Base-by-base conservation (phyloP, 2,329 filamentous ascomycete species). In the Aspergillus sp. region DNA sequence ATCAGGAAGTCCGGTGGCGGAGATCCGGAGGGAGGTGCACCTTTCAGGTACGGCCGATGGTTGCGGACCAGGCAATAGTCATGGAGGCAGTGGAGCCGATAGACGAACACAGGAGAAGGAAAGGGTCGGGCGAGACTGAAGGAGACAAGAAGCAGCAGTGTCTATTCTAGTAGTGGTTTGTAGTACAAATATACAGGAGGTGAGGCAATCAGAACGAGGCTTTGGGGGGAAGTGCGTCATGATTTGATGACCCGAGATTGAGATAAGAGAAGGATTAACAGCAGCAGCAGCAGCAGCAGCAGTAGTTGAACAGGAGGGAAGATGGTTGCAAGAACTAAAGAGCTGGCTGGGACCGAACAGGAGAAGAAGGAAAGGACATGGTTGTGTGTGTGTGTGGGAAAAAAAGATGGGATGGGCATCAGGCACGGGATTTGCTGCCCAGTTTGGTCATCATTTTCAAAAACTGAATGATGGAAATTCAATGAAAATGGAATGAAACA, bases 211-310 rank as follows among this genome's bases (percentile, higher is more conserved):
- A 61, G 63, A 67, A 55, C 64, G 66, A 59, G 62, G 67, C 53
- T 59, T 65, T 57, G 66, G 68, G 57, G 69, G 61, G 67, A 68
- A 69, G 66, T 70, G 71, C 73, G 72, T 75, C 73, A 75, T 75
- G 65, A 64, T 74, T 74, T 65, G 69, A 45, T 19, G 17, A 57
- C 63, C 52, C 57, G 60, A 58, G 61, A 30, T 30, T 12, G 28
- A 30, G 28, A 64, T 61, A 61, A 59, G 61, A 50, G 49, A 45
- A 45, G 17, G 52, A 47, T 59, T 50, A 53, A 43, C 41, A 55
- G 51, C 28, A 36, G 38, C 39, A 56, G 15, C 41, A 55, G 51
- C 25, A 36, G 38, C 39, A 56, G 15, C 12, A 43, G 30, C n/a
- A 61, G 36, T 21, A 30, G 32, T 36, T 36, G 0, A 36, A 36